phyloP scores from a whole-genome alignment of 73 alveolate species.

The Tetrahymena thermophila region DNA sequence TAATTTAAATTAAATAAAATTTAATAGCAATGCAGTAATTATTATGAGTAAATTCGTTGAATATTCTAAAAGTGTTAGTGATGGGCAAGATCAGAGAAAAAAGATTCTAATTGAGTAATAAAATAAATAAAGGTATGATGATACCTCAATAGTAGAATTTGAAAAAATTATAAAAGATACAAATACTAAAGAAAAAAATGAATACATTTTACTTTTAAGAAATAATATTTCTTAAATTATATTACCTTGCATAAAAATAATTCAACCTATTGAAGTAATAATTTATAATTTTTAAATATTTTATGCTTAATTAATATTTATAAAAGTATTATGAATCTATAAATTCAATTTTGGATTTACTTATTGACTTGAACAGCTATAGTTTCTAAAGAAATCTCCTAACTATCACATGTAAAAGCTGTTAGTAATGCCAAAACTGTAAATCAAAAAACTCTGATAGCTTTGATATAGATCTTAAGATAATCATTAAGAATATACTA shows the following conservation, averaged over 20 bases:
- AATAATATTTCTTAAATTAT: neutral
- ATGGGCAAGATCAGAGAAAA: neutral
- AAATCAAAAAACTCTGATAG: neutral
- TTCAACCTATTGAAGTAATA: neutral
- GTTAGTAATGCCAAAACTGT: neutral
- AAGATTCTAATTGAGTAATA: neutral
- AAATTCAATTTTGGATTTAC: neutral
- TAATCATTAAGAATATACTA: neutral
- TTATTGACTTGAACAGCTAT: neutral
- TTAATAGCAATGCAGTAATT: neutral
- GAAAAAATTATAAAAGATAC: neutral
- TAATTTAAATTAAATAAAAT: no score
- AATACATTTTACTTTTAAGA: neutral
- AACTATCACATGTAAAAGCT: neutral
- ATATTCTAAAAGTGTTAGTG: neutral
- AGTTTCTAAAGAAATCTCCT: neutral
- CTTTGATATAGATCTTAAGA: neutral
- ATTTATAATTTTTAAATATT: neutral
- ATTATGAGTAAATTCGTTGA: neutral
- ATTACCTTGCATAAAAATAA: neutral
- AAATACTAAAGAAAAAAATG: neutral
- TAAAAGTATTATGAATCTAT: neutral
- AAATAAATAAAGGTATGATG: neutral
- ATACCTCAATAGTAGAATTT: neutral
- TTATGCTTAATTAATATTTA: neutral